Evolutionary conservation across 192 early-diverging fungal species (phyloP).

Genomic region (Backusella tuberculispora): DNA sequence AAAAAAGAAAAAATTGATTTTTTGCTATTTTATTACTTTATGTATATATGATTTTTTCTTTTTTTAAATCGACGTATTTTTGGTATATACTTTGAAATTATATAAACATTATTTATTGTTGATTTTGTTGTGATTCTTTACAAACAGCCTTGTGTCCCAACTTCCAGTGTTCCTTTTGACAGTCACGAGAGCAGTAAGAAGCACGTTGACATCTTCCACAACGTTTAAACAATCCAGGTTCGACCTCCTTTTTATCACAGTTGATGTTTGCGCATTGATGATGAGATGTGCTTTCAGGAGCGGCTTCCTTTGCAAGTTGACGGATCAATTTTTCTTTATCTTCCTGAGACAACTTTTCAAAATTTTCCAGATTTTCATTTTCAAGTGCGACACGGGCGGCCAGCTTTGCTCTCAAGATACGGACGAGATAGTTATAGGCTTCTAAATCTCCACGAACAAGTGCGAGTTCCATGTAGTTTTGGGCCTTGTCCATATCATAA

Average conservation of each 20-base stretch:
- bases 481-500: conserved; percentile 55
- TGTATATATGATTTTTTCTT: background rate
- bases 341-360: conserved; percentile 37
- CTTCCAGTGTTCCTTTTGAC: conserved; percentile 59
- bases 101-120: conserved; percentile 18
- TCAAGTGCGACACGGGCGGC: conserved; percentile 38
- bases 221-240: conserved; percentile 47
- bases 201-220: conserved; percentile 54
- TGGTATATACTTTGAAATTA: conserved; percentile 11
- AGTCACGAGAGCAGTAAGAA: conserved; percentile 56
- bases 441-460: conserved; percentile 52
- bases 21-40: too few relatives aligned
- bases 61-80: background rate
- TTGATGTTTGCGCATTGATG: conserved; percentile 40
- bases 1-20: background rate
- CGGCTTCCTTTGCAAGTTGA: conserved; percentile 36
- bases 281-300: conserved; percentile 33
- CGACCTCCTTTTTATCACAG: conserved; percentile 49
- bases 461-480: conserved; percentile 54
- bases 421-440: conserved; percentile 48
- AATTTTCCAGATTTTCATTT: conserved; percentile 42
- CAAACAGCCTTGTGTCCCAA: conserved; percentile 48
- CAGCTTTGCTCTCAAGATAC: conserved; percentile 49
- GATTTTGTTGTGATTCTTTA: conserved; percentile 9
- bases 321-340: conserved; percentile 36